phyloP scores from a whole-genome alignment of 768 basidiomycete genomes.

The Gloeophyllum trabeum region DNA sequence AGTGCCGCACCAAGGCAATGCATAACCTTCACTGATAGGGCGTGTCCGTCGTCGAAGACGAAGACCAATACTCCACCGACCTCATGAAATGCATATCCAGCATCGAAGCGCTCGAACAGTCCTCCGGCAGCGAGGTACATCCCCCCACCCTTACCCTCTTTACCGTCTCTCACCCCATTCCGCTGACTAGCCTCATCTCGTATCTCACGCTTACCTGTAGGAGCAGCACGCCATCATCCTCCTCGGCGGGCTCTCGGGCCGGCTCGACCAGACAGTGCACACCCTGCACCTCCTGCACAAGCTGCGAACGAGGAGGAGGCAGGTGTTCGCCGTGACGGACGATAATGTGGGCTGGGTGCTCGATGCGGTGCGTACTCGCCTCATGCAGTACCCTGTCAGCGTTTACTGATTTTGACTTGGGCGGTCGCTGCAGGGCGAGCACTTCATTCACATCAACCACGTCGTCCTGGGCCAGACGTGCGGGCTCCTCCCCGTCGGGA shows the following conservation, averaged over 20 bases:
- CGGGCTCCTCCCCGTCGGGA: conserved; percentile 87
- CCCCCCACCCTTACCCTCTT: neutral
- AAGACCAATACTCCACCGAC: conserved; percentile 81
- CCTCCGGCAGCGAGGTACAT: conserved; percentile 27
- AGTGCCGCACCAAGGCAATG: neutral
- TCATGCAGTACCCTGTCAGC: conserved; percentile 1
- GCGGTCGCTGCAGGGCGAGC: conserved; percentile 64
- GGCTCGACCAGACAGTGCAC: conserved; percentile 91
- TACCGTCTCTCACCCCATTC: neutral
- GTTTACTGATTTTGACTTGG: neutral
- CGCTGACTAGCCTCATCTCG: neutral
- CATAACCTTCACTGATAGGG: conserved; percentile 29
- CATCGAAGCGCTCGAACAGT: conserved; percentile 45
- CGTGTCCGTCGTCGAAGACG: conserved; percentile 56
- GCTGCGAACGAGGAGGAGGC: conserved; percentile 44
- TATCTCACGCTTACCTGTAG: neutral
- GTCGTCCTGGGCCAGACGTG: conserved; percentile 74
- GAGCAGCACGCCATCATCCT: conserved; percentile 60
- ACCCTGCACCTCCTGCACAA: conserved; percentile 80
- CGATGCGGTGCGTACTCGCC: conserved; percentile 39
- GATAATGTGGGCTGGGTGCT: conserved; percentile 90
- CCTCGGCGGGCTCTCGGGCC: conserved; percentile 82
- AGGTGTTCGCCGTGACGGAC: conserved; percentile 74
- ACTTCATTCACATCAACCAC: conserved; percentile 69
- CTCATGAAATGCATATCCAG: conserved; percentile 83